Evolutionary conservation across 179 eudicot species (phyloP).

Genomic region (Silene noctiflora): DNA sequence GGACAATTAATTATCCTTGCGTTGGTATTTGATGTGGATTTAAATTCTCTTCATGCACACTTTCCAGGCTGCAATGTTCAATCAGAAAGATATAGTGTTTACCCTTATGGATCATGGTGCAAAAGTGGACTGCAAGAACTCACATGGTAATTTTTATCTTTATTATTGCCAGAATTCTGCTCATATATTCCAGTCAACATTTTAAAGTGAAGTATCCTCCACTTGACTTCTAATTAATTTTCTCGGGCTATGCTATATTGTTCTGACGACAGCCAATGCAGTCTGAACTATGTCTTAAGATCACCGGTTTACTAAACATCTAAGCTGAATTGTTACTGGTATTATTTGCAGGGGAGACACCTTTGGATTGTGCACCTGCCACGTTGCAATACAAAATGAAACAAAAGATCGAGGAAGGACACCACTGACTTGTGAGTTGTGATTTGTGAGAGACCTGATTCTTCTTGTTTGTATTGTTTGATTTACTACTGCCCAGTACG

Average conservation of each 20-base stretch:
- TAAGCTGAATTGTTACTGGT: not conserved
- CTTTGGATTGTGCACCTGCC: slow-evolving; percentile 93
- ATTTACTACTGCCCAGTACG: slow-evolving; percentile 14
- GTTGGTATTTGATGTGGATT: not conserved
- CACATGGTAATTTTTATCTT: slow-evolving; percentile 55
- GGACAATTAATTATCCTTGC: not conserved
- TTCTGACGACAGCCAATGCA: not conserved
- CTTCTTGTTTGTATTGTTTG: slow-evolving; percentile 12
- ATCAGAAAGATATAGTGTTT: slow-evolving; percentile 80
- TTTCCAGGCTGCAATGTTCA: slow-evolving; percentile 84
- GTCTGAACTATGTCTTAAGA: slow-evolving; percentile 1
- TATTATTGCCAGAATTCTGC: not conserved
- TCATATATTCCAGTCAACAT: slow-evolving; percentile 3
- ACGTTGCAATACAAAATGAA: slow-evolving; percentile 88
- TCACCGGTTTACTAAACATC: not conserved
- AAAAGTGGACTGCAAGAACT: slow-evolving; percentile 63
- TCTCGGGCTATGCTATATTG: not conserved
- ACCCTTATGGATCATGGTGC: slow-evolving; percentile 93
- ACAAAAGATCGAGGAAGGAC: slow-evolving; percentile 64
- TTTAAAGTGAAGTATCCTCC: not conserved
- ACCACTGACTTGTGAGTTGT: slow-evolving; percentile 9
- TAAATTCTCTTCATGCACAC: slow-evolving; percentile 3
- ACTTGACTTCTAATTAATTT: not conserved
- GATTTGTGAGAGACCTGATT: slow-evolving; percentile 4
- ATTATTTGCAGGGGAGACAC: slow-evolving; percentile 76